These are phyloP conservation scores for Nigrograna mackinnonii DNA, from an alignment of 2,329 filamentous ascomycete species.

Conservation along the genomic window DNA sequence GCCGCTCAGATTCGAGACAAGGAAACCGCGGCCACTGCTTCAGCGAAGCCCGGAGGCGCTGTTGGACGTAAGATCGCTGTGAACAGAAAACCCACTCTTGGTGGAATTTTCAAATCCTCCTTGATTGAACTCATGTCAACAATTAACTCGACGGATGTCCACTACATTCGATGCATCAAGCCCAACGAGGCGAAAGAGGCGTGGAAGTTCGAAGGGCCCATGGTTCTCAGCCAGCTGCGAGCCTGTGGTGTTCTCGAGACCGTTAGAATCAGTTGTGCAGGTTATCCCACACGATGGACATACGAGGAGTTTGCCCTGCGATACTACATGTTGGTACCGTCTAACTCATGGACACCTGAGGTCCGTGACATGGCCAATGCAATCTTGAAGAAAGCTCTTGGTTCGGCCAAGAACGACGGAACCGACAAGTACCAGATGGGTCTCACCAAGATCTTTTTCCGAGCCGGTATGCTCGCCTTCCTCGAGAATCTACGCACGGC, in stretches of 20 bases:
- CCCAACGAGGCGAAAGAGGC: constrained; percentile 95
- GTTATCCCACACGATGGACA: constrained; percentile 97
- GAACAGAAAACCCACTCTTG: constrained; percentile 93
- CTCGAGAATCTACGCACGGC: constrained; percentile 91
- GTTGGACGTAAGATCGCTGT: constrained; percentile 85
- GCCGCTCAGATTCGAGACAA: constrained; percentile 89
- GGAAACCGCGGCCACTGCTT: constrained; percentile 64
- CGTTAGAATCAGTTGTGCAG: constrained; percentile 94
- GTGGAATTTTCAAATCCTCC: constrained; percentile 98
- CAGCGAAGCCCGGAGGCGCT: constrained; percentile 71
- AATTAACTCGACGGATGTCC: constrained; percentile 96
- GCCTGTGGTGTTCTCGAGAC: constrained; percentile 99
- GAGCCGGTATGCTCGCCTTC: constrained; percentile 97
- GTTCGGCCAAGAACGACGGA: constrained; percentile 61
- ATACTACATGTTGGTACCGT: constrained; percentile 97
- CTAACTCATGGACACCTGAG: constrained; percentile 86
- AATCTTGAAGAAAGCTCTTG: constrained; percentile 86
- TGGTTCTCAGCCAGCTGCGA: constrained; percentile 95
- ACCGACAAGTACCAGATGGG: constrained; percentile 97
- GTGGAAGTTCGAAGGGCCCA: constrained; percentile 98
- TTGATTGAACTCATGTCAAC: constrained; percentile 97
- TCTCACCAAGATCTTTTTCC: constrained; percentile 98
- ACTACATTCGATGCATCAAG: constrained; percentile 99
- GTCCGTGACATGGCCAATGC: constrained; percentile 93
- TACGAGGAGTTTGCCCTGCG: constrained; percentile 97